These are phyloP conservation scores for Tricholoma sp. DNA, from an alignment of 768 basidiomycete genomes.

Conservation along the genomic window DNA sequence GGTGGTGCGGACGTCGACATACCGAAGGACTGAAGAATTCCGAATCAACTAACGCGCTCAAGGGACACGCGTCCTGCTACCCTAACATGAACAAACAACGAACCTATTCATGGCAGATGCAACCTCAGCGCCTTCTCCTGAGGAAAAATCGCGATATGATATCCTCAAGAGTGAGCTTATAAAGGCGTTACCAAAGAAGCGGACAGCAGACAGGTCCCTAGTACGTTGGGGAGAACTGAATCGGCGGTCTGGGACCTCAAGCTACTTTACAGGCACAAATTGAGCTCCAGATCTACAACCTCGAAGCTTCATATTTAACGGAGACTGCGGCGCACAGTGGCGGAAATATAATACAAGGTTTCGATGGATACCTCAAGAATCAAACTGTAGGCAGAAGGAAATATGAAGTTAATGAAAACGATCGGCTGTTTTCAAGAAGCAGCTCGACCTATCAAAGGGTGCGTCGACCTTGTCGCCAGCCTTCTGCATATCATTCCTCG, in stretches of 20 bases:
- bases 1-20: conserved; percentile 57
- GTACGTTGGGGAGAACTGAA: conserved; percentile 33
- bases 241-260: conserved; percentile 1
- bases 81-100: conserved; percentile 25
- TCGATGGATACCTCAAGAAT: conserved; percentile 82
- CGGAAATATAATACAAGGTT: conserved; percentile 85
- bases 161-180: conserved; percentile 69
- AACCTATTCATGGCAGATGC: conserved; percentile 31
- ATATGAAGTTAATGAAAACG: conserved; percentile 71
- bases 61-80: conserved; percentile 32
- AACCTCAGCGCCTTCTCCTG: conserved; percentile 39
- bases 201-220: conserved; percentile 71
- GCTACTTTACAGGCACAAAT: conserved; percentile 55
- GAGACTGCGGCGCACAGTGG: conserved; percentile 75
- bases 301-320: conserved; percentile 70
- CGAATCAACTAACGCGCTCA: conserved; percentile 24
- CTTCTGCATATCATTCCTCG: conserved; percentile 4
- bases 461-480: conserved; percentile 7
- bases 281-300: conserved; percentile 73
- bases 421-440: conserved; percentile 80
- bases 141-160: conserved; percentile 71
- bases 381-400: conserved; percentile 62
- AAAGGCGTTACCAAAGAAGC: conserved; percentile 69
- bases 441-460: conserved; percentile 76
- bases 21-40: conserved; percentile 13